Percentiles rank a stretch among this genome's conserved stretches.
Conservation (phyloP, 1,139 yeast species). For the Geotrichum carabidarum region DNA sequence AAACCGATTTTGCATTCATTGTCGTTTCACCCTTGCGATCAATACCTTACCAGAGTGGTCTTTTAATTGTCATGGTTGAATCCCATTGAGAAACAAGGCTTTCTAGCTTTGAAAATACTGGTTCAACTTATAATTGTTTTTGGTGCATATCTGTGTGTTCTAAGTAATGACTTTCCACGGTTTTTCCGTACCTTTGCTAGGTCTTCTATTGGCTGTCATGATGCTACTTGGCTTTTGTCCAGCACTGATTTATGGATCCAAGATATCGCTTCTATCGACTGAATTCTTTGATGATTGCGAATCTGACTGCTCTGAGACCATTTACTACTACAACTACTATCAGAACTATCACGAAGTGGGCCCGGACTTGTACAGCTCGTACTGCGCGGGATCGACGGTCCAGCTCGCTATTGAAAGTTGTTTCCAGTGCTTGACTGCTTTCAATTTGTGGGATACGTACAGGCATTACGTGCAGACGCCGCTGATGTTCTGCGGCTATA, state of each 20-base stretch:
- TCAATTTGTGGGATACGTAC: background rate
- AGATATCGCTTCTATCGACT: background rate
- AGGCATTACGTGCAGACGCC: background rate
- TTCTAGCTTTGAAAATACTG: too few species aligned
- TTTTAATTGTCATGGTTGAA: too few species aligned
- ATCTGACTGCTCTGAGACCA: conserved; percentile 4
- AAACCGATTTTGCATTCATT: too few species aligned
- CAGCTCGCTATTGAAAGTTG: background rate
- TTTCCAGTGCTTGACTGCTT: background rate
- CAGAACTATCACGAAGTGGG: conserved; percentile 1
- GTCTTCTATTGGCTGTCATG: background rate
- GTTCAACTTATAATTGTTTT: too few species aligned
- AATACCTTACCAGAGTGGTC: too few species aligned
- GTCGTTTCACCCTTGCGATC: too few species aligned
- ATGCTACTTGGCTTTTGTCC: background rate
- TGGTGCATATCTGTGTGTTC: background rate
- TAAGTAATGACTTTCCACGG: background rate
- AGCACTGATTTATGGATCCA: background rate
- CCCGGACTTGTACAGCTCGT: background rate
- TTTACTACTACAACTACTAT: conserved; percentile 6
- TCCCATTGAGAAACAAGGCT: too few species aligned
- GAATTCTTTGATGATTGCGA: background rate
- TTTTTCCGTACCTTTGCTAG: background rate
- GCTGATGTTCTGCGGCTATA: conserved; percentile 4
- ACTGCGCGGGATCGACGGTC: conserved; percentile 4